A percentile compares a stretch with the other conserved stretches of the same genome.
These are phyloP conservation scores for Globisporangium perplexum DNA, from an alignment of 352 stramenopile genomes.

Conservation along the genomic window DNA sequence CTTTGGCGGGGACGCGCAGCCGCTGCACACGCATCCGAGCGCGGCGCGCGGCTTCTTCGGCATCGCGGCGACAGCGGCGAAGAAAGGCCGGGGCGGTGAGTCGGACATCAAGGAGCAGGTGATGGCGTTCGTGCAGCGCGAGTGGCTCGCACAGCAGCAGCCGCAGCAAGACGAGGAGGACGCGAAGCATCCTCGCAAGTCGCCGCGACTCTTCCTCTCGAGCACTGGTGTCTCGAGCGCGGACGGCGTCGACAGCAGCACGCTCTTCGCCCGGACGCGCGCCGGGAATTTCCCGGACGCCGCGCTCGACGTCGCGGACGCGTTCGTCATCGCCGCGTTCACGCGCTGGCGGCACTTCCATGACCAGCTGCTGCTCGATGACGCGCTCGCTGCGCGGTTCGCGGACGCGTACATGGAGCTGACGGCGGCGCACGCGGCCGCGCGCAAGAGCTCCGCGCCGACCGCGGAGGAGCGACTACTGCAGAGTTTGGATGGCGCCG, in stretches of 20 bases:
- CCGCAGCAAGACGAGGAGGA: neutral
- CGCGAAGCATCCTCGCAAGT: constrained; percentile 1
- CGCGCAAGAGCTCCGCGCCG: constrained; percentile 22
- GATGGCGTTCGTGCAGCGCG: constrained; percentile 44
- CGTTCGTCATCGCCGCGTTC: constrained; percentile 76
- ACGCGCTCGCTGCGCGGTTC: constrained; percentile 30
- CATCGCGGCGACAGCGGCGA: constrained; percentile 23
- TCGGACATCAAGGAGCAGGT: constrained; percentile 64
- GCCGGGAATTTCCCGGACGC: constrained; percentile 38
- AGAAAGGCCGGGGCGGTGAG: constrained; percentile 6
- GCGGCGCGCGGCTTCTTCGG: constrained; percentile 61
- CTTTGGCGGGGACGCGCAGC: constrained; percentile 29
- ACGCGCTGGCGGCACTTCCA: constrained; percentile 50
- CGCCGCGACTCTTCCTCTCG: constrained; percentile 21
- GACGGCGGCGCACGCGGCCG: constrained; percentile 11
- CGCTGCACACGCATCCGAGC: constrained; percentile 69
- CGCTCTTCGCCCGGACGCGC: constrained; percentile 17
- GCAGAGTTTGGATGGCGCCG: constrained; percentile 24
- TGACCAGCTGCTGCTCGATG: constrained; percentile 22
- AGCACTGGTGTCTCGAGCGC: neutral
- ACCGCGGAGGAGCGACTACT: constrained; percentile 32
- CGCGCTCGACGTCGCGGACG: constrained; percentile 71
- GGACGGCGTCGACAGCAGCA: neutral
- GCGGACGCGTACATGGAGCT: constrained; percentile 37
- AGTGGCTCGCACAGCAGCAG: neutral